Evolutionary conservation across 2,329 filamentous ascomycete genomes (phyloP).

Genomic region (Bretziella fagacearum): DNA sequence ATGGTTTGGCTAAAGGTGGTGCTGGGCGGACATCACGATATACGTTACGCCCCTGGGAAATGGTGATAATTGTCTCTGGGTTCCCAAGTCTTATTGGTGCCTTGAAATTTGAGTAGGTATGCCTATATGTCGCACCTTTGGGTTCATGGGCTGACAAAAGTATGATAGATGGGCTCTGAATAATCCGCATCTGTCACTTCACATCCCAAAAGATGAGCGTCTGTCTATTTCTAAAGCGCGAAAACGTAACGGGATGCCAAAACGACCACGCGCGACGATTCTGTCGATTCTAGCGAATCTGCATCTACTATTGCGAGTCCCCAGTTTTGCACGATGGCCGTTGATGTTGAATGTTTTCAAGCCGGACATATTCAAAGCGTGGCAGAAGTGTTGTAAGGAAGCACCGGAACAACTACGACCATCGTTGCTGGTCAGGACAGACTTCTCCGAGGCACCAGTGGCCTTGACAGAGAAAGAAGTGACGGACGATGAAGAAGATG

Average conservation of each 20-base stretch:
- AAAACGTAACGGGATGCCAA: slow-evolving; percentile 38
- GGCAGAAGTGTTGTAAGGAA: slow-evolving; percentile 41
- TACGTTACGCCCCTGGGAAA: slow-evolving; percentile 71
- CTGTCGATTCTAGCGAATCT: slow-evolving; percentile 60
- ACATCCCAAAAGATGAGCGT: slow-evolving; percentile 51
- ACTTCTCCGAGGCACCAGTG: slow-evolving; percentile 27
- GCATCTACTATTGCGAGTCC: slow-evolving; percentile 60
- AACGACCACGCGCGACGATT: slow-evolving; percentile 42
- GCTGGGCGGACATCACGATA: slow-evolving; percentile 56
- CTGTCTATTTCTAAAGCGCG: slow-evolving; percentile 34
- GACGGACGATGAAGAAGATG: not conserved
- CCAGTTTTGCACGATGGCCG: slow-evolving; percentile 72
- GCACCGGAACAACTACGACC: slow-evolving; percentile 30
- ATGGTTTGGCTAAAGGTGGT: slow-evolving; percentile 67
- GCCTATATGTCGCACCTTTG: not conserved
- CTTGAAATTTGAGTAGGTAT: slow-evolving; percentile 74
- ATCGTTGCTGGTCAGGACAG: slow-evolving; percentile 37
- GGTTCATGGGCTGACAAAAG: not conserved
- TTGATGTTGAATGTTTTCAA: slow-evolving; percentile 65
- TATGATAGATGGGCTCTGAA: slow-evolving; percentile 68
- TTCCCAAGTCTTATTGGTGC: slow-evolving; percentile 79
- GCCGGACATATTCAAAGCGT: slow-evolving; percentile 49
- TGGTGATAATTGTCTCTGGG: slow-evolving; percentile 69
- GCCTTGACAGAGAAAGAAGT: slow-evolving; percentile 5
- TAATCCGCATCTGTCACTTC: slow-evolving; percentile 64